Evolutionary conservation across 441 rosid species (phyloP), one percentile per base, ranked within the genome.

Genomic region (Jatropha multifida): DNA sequence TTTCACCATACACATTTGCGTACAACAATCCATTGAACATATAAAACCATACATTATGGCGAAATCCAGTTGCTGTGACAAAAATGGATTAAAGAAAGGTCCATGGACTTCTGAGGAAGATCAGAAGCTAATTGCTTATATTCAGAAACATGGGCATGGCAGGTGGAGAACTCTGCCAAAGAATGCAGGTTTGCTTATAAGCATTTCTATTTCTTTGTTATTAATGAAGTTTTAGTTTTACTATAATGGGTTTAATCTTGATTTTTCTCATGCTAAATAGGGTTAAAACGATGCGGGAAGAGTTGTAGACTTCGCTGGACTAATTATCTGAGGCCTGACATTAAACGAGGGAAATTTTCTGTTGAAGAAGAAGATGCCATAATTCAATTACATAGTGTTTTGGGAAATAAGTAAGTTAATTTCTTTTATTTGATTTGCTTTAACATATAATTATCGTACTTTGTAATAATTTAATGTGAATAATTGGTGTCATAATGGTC

Each of bases 271-370:
- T 73, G 12, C 10, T 69, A 38, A 49, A 15, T 62, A 91, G 97
- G 89, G 17, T 74, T 88, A 2, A 75, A n/a, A 62, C 77, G 91
- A 67, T 84, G 88, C 48, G 89, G 91, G n/a, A 88, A 86, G 78
- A 88, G 91, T 38, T 85, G 88, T 56, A 64, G 89, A 46, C 91
- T 88, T 62, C 81, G 89, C 11, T 86, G 88, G 90, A 80, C 74
- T 40, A 88, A 88, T 77, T 88, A 88, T 78, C 80, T 88, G 44
- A 82, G 88, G 7, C 89, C 89, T 26, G 83, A 82, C 71, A 88
- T 88, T 42, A 84, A 82, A 70, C 81, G 88, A 10, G 91, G 91
- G 11, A 81, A 82, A 18, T 83, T 86, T 75, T 73, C 88, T 2
- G 58, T 75, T 13, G 86, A 83, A 73, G 91, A 88, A 77, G 86